Conservation (phyloP, 257 asterid genomes). For the Primulina eburnea region DNA sequence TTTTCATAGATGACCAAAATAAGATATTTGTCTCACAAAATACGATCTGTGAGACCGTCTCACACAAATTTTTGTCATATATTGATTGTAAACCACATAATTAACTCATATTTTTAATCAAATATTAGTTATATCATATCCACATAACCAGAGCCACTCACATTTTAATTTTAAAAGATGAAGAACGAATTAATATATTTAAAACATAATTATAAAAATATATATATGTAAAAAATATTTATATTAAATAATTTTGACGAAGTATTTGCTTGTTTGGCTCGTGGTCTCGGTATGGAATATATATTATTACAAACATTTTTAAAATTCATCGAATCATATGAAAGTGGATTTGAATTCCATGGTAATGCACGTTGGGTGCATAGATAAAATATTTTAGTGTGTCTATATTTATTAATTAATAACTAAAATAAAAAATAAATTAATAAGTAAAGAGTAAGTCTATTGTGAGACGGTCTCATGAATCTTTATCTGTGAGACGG, state of each 20-base stretch:
- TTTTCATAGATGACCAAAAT: too few species aligned
- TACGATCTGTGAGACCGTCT: too few species aligned
- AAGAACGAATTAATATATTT: too few species aligned
- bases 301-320: not conserved
- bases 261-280: not conserved
- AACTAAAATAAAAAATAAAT: not conserved
- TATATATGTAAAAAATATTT: too few species aligned
- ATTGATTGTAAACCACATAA: not conserved
- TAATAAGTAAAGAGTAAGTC: too few species aligned
- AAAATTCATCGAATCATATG: not conserved
- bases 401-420: not conserved
- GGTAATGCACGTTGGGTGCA: conserved; percentile 33
- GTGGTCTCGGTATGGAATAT: conserved; percentile 4
- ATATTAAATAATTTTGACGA: not conserved
- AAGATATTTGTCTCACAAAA: too few species aligned
- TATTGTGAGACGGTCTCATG: too few species aligned
- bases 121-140: not conserved
- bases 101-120: not conserved
- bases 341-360: conserved; percentile 29
- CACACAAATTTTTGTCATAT: not conserved
- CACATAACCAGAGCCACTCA: too few species aligned
- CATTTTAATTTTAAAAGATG: too few species aligned
- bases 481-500: too few species aligned
- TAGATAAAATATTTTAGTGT: conserved; percentile 16
- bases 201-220: not conserved